Base-by-base conservation (phyloP, 2,329 filamentous ascomycete genomes). In the Xylariaceae sp. region DNA sequence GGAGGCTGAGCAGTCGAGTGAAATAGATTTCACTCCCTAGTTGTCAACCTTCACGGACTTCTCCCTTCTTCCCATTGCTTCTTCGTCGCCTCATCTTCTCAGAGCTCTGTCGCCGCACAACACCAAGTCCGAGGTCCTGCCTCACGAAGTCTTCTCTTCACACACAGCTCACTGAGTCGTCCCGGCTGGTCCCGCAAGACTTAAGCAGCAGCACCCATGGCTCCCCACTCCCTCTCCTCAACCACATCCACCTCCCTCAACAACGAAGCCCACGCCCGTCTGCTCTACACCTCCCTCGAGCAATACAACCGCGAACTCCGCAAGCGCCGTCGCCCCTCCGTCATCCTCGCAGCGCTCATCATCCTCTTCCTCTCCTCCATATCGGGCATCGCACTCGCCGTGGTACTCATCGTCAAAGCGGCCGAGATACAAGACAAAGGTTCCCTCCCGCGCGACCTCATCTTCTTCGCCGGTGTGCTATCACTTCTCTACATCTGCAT, bases 381-480 rank as follows among this genome's bases (percentile, higher is more conserved):
- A 0, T 65, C 66, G 5, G 72, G 71, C 9, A 62, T 73, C 37
- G 51, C 63, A 23, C 62, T 74, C 8, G 68, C 69, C 2, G 51
- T 73, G 9, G 62, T 70, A 6, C 63, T 70, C 11, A 62, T 72
- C 39, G 49, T 54, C 10, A 54, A 60, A 45, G 18, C 56, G 11
- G 30, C 68, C 8, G 65, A 67, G 7, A 56, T 67, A 1, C 59
- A 65, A 50, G 61, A 65, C 47, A 61, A 64, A 3, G 64, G 66
- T 50, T 69, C 68, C 34, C 67, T 73, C 30, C 64, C 72, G 9
- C 67, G 72, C 10, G 68, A 72, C 51, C 61, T 73, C 6, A 63
- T 73, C 4, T 58, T 74, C 44, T 69, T 71, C 51, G 68, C 71
- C 10, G 65, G 66, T 1, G 52, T 55, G 0, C 58, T 71, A 49